phyloP scores from a whole-genome alignment of 1,139 yeast species.

The Meyerozyma guilliermondii region DNA sequence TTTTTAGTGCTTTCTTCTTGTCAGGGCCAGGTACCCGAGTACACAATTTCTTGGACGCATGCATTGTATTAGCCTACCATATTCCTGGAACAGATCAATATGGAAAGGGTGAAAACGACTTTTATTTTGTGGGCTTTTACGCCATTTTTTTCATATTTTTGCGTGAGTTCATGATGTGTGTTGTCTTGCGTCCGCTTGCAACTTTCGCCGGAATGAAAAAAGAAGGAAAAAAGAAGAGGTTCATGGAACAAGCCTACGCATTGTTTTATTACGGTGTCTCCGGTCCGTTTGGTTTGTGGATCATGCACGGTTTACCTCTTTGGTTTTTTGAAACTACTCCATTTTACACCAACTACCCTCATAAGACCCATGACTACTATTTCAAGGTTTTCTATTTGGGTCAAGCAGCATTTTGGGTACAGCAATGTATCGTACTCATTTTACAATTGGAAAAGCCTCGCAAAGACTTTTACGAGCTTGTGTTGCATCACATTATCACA shows the following conservation, averaged over 20 bases:
- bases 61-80: slow-evolving; percentile 66
- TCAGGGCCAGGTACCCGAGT: slow-evolving; percentile 50
- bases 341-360: slow-evolving; percentile 80
- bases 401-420: slow-evolving; percentile 98
- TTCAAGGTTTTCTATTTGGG: slow-evolving; percentile 82
- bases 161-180: slow-evolving; percentile 89
- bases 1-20: slow-evolving; percentile 37
- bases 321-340: slow-evolving; percentile 87
- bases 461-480: slow-evolving; percentile 86
- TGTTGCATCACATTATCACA: slow-evolving; percentile 90
- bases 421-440: slow-evolving; percentile 77
- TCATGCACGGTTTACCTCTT: slow-evolving; percentile 76
- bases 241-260: slow-evolving; percentile 90
- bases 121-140: slow-evolving; percentile 72
- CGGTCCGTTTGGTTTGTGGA: slow-evolving; percentile 85
- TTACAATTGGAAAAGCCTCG: slow-evolving; percentile 92
- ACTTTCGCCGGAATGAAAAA: slow-evolving; percentile 44
- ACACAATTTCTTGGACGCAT: slow-evolving; percentile 56
- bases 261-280: slow-evolving; percentile 74
- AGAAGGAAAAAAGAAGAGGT: slow-evolving; percentile 64
- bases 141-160: slow-evolving; percentile 85
- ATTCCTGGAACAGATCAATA: slow-evolving; percentile 56
- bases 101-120: slow-evolving; percentile 84
- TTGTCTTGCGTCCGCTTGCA: slow-evolving; percentile 71
- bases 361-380: slow-evolving; percentile 61